Percentiles rank a stretch among this genome's conserved stretches.
Evolutionary conservation across 129 eudicot genomes (phyloP).

Genomic region (Heracleum sosnowskyi): DNA sequence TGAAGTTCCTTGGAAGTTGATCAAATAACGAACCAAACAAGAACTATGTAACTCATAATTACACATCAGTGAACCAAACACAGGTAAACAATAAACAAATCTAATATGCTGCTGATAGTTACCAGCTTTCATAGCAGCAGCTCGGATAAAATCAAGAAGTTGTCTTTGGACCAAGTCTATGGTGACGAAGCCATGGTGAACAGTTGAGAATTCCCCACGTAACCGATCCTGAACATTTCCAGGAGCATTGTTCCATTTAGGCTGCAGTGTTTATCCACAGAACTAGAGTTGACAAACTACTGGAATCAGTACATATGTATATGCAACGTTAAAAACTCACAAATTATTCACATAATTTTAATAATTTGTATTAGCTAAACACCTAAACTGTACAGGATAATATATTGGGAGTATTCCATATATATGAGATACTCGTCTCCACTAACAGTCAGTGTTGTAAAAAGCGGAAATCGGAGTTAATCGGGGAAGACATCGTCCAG

Average conservation of each 20-base stretch:
- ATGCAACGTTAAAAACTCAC: no score
- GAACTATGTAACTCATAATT: no score
- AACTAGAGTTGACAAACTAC: background rate
- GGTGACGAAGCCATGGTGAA: conserved; percentile 63
- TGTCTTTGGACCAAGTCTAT: conserved; percentile 58
- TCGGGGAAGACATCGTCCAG: no score
- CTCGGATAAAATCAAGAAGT: conserved; percentile 73
- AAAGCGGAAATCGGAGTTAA: no score
- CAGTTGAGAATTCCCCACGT: conserved; percentile 66
- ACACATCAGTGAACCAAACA: no score
- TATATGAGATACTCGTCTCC: no score
- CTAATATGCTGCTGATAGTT: background rate
- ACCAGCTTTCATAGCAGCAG: conserved; percentile 90
- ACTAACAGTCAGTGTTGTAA: no score
- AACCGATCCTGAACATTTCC: conserved; percentile 72
- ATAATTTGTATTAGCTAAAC: background rate
- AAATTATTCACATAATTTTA: background rate
- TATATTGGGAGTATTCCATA: no score
- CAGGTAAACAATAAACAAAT: background rate
- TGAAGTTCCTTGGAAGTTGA: no score
- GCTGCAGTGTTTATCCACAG: conserved; percentile 33
- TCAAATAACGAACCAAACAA: no score
- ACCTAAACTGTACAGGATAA: no score
- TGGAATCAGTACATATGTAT: background rate
- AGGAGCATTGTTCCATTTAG: conserved; percentile 82